Conservation (phyloP, 805 yeast species). For the Cyberlindnera euphorbiae region DNA sequence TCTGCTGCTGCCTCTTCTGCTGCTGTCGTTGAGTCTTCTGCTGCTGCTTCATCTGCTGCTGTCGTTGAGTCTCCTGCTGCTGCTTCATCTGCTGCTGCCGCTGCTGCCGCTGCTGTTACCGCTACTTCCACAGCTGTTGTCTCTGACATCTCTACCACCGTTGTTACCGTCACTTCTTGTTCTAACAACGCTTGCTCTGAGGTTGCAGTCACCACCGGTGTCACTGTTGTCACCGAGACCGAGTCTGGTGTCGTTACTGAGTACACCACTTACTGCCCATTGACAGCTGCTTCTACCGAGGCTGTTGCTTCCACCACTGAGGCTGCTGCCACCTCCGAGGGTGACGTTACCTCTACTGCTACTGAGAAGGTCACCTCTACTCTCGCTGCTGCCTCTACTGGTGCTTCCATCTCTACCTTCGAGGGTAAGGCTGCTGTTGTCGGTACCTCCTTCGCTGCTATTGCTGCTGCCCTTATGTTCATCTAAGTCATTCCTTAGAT, state of each 20-base stretch:
- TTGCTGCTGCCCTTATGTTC: slow-evolving; percentile 16
- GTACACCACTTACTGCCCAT: slow-evolving; percentile 26
- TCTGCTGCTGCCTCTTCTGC: slow-evolving; percentile 13
- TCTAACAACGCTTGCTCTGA: slow-evolving; percentile 2
- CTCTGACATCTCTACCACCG: slow-evolving; percentile 5
- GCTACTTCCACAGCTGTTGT: slow-evolving; percentile 9
- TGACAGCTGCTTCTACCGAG: slow-evolving; percentile 19
- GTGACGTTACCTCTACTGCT: slow-evolving; percentile 9
- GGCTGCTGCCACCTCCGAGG: slow-evolving; percentile 11
- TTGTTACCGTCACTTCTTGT: slow-evolving; percentile 8
- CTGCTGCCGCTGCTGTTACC: slow-evolving; percentile 10
- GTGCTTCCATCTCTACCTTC: slow-evolving; percentile 14
- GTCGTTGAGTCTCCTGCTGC: slow-evolving; percentile 2
- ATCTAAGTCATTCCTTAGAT: background rate
- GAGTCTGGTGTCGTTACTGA: slow-evolving; percentile 29
- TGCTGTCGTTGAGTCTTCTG: slow-evolving; percentile 26
- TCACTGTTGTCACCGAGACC: slow-evolving; percentile 7
- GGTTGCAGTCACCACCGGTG: slow-evolving; percentile 8
- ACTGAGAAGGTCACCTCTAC: slow-evolving; percentile 1
- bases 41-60: slow-evolving; percentile 27
- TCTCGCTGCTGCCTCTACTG: slow-evolving; percentile 8
- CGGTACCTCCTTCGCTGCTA: slow-evolving; percentile 13
- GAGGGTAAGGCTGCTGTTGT: slow-evolving; percentile 21
- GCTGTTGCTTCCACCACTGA: slow-evolving; percentile 21
- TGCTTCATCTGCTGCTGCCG: slow-evolving; percentile 10